Percentiles rank a stretch among this genome's conserved stretches.
These are phyloP conservation scores for Akanthomyces lecanii DNA, from an alignment of 2,329 filamentous ascomycete genomes.

Conservation along the genomic window DNA sequence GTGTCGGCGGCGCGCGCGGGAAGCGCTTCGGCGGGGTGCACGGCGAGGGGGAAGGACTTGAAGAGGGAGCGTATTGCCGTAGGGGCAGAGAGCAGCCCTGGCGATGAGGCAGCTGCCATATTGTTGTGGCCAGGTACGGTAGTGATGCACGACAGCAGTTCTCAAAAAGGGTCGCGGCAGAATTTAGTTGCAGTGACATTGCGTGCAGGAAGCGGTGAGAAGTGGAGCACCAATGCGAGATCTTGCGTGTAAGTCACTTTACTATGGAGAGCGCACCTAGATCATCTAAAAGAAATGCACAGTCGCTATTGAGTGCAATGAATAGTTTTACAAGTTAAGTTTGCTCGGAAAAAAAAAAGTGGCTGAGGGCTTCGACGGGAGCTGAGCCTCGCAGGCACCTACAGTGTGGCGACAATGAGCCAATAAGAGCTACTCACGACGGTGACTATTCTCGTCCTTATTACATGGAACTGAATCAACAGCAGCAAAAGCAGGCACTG, in stretches of 20 bases:
- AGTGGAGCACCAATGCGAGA: too few relatives aligned
- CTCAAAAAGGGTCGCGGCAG: too few relatives aligned
- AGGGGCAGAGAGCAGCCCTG: constrained; percentile 55
- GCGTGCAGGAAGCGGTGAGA: too few relatives aligned
- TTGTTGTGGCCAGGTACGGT: neutral
- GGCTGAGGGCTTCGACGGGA: too few relatives aligned
- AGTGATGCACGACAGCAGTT: too few relatives aligned
- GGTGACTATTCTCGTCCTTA: neutral
- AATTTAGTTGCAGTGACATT: too few relatives aligned
- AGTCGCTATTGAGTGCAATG: too few relatives aligned
- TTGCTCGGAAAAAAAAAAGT: too few relatives aligned
- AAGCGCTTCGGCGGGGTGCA: constrained; percentile 70
- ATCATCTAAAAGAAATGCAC: too few relatives aligned
- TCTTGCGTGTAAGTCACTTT: neutral
- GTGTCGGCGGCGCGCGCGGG: constrained; percentile 51
- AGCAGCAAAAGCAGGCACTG: neutral
- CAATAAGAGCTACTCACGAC: neutral
- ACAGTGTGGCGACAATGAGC: neutral
- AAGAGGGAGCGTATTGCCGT: constrained; percentile 77
- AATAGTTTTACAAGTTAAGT: too few relatives aligned
- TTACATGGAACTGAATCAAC: neutral
- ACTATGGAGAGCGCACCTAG: too few relatives aligned
- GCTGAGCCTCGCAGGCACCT: too few relatives aligned
- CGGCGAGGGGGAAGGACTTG: constrained; percentile 73
- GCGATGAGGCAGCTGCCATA: neutral